Evolutionary conservation across 139 green algal genomes (phyloP).

Genomic region (Pleodorina starrii): DNA sequence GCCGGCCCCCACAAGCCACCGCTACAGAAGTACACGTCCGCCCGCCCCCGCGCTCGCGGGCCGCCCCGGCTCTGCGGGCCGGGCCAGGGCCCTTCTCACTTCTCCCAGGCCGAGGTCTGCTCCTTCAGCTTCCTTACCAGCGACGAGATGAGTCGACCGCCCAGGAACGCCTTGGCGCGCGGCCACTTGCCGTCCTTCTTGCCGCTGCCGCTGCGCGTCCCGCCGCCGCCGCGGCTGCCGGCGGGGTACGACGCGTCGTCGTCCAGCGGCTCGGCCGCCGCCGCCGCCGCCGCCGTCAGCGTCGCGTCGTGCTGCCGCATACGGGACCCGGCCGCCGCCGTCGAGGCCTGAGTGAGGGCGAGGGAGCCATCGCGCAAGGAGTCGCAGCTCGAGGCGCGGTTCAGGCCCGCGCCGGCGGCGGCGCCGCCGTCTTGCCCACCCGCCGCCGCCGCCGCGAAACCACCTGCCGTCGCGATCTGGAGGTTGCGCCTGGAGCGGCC

Average conservation of each 20-base stretch:
- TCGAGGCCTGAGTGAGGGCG: no score
- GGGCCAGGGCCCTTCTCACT: no score
- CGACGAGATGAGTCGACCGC: not conserved
- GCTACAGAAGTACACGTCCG: no score
- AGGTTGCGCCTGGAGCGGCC: not conserved
- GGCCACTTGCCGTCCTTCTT: conserved; percentile 22
- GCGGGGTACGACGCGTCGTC: no score
- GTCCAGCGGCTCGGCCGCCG: not conserved
- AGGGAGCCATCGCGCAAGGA: no score
- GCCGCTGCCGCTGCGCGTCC: not conserved
- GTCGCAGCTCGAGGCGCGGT: no score
- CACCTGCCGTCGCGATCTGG: not conserved
- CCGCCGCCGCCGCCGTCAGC: no score
- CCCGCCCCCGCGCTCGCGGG: no score
- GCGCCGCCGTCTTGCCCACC: not conserved
- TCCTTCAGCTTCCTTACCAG: conserved; percentile 28
- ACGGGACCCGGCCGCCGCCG: no score
- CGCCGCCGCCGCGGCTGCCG: not conserved
- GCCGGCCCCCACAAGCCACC: no score
- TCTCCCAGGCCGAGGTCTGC: not conserved
- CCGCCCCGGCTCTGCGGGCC: no score
- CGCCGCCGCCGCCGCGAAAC: not conserved
- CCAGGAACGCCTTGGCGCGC: conserved; percentile 22
- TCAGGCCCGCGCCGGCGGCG: not conserved
- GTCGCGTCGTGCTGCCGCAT: no score